Evolutionary conservation across 2,329 filamentous ascomycete genomes (phyloP), one percentile per base, ranked within the genome.

Genomic region (Leptographium wingfieldii): DNA sequence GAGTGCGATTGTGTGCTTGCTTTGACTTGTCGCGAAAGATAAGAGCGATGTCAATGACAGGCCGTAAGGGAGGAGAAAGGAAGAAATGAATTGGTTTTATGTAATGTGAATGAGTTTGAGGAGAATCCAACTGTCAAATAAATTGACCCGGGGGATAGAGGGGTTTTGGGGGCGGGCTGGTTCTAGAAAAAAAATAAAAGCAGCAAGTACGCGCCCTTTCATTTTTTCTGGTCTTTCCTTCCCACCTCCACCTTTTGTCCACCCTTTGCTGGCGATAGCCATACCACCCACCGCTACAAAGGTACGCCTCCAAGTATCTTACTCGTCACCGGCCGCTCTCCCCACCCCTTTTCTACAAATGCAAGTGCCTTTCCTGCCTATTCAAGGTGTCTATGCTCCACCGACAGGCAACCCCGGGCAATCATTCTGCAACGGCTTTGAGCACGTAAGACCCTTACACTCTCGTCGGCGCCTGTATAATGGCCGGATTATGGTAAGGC

Each of bases 61-160:
- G 71, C 69, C 71, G 69, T 61, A 69, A 70, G 69, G 72, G 72
- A 71, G 73, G 72, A 71, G 68, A 65, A 69, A 70, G 72, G 69
- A 66, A 67, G 68, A 70, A 72, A 72, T 68, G 69, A 68, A 70
- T 69, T 72, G 72, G 71, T 75, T 76, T 76, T 77, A 77, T 75
- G 74, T 77, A 77, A 77, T 75, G 73, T 68, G 72, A 75, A 74
- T 69, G 67, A 63, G 65, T 64, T 60, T 59, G 58, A 61, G 65
- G 65, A 68, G 52, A 40, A 52, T 29, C n/a, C 43, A 27, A 9
- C 27, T 55, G 59, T 57, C 59, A 56, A 43, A 57, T 58, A 61
- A 57, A 48, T 43, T 48, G 38, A 35, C 35, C 38, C 29, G 67
- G 69, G 65, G 67, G 66, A 33, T 51, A 52, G 67, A 64, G 64